Conservation (phyloP, 2,329 filamentous ascomycete species). For the Pseudogymnoascus sp. region DNA sequence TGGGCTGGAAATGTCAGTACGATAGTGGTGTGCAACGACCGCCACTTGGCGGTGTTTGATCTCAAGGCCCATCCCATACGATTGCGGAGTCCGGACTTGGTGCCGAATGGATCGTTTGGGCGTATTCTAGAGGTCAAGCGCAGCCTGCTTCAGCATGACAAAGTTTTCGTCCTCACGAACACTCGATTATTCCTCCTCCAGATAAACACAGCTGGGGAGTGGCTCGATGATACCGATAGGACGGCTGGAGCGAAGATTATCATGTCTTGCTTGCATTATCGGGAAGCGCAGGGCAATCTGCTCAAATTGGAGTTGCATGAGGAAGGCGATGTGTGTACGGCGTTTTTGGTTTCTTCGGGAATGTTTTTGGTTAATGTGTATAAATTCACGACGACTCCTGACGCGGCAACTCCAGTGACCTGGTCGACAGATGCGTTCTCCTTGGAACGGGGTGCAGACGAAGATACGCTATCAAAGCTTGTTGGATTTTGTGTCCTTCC, state of each 20-base stretch:
- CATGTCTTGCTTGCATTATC: constrained; percentile 40
- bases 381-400: constrained; percentile 16
- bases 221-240: constrained; percentile 9
- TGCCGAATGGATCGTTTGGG: constrained; percentile 19
- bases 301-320: constrained; percentile 34
- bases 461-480: not conserved
- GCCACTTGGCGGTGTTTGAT: constrained; percentile 25
- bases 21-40: constrained; percentile 39
- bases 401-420: not conserved
- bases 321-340: constrained; percentile 15
- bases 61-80: constrained; percentile 18
- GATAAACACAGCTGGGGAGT: constrained; percentile 19
- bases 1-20: constrained; percentile 42
- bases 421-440: constrained; percentile 8
- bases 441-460: not conserved
- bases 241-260: constrained; percentile 26
- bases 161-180: constrained; percentile 50
- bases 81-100: constrained; percentile 18
- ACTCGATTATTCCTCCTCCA: constrained; percentile 27
- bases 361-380: constrained; percentile 24
- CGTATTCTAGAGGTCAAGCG: constrained; percentile 52
- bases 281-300: constrained; percentile 31
- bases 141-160: constrained; percentile 39
- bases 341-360: constrained; percentile 22
- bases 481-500: not conserved